phyloP scores from a whole-genome alignment of 108 stramenopile species.

The Cylindrotheca closterium region DNA sequence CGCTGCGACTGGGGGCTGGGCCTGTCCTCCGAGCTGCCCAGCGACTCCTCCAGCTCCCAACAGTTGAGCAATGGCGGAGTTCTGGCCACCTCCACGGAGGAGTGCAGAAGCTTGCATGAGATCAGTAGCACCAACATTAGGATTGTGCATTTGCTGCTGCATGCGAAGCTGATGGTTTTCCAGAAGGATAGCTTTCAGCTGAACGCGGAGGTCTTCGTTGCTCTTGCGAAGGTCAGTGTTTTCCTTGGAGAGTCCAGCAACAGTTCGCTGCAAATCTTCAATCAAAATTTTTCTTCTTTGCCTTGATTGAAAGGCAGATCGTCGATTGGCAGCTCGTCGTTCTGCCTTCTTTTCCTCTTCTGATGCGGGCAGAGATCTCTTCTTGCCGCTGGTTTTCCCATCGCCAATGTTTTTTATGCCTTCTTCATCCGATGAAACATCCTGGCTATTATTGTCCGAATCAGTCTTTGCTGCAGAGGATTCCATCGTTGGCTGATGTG shows the following conservation, averaged over 20 bases:
- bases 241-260: conserved; percentile 40
- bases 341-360: conserved; percentile 40
- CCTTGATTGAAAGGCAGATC: conserved; percentile 57
- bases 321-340: conserved; percentile 54
- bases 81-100: conserved; percentile 10
- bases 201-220: conserved; percentile 40
- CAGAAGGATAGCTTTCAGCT: conserved; percentile 31
- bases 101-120: conserved; percentile 12
- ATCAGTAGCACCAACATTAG: background rate
- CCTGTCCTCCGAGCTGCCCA: background rate
- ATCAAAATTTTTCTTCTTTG: conserved; percentile 57
- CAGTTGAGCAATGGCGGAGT: conserved; percentile 7
- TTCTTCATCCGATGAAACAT: background rate
- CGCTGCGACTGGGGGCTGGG: no score
- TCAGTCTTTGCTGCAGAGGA: background rate
- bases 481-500: no score
- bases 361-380: background rate
- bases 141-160: conserved; percentile 10
- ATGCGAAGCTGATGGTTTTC: conserved; percentile 40
- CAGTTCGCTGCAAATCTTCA: conserved; percentile 46
- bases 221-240: conserved; percentile 38
- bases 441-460: background rate
- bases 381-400: background rate
- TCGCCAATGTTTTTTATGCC: no score
- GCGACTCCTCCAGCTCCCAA: no score